These are phyloP conservation scores for Dothistroma pini DNA, from an alignment of 2,329 filamentous ascomycete genomes.

Conservation along the genomic window DNA sequence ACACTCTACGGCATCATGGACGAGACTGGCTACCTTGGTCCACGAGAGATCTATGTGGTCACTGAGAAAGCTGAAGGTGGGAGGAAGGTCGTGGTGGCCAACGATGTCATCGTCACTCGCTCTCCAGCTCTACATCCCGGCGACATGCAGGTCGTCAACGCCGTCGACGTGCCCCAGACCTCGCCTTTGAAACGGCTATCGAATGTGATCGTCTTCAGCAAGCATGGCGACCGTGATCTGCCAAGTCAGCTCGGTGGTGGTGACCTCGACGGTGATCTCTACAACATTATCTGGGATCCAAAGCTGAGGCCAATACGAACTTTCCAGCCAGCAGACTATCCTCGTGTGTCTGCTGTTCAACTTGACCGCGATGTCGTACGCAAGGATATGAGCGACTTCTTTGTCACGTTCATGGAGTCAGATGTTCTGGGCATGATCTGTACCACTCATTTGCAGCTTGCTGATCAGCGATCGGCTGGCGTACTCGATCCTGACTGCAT, in stretches of 20 bases:
- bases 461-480: conserved; percentile 36
- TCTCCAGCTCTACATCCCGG: conserved; percentile 79
- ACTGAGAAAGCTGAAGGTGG: conserved; percentile 43
- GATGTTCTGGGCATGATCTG: conserved; percentile 44
- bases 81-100: conserved; percentile 34
- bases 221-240: conserved; percentile 66
- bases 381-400: conserved; percentile 73
- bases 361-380: conserved; percentile 58
- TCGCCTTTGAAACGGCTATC: conserved; percentile 60
- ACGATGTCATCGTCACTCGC: conserved; percentile 64
- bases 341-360: conserved; percentile 52
- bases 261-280: conserved; percentile 80
- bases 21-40: conserved; percentile 64
- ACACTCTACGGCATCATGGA: conserved; percentile 83
- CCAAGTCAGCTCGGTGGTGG: conserved; percentile 77
- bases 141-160: conserved; percentile 66
- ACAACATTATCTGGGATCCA: conserved; percentile 72
- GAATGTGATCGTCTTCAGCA: conserved; percentile 78
- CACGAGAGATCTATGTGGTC: conserved; percentile 66
- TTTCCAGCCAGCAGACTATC: conserved; percentile 66
- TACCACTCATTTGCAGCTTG: conserved; percentile 41
- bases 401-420: conserved; percentile 66
- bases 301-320: conserved; percentile 44
- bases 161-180: conserved; percentile 54
- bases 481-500: conserved; percentile 36